A percentile compares a stretch with the other conserved stretches of the same genome.
phyloP scores from a whole-genome alignment of 192 early-diverging fungal species.

The Spinellus fusiger region DNA sequence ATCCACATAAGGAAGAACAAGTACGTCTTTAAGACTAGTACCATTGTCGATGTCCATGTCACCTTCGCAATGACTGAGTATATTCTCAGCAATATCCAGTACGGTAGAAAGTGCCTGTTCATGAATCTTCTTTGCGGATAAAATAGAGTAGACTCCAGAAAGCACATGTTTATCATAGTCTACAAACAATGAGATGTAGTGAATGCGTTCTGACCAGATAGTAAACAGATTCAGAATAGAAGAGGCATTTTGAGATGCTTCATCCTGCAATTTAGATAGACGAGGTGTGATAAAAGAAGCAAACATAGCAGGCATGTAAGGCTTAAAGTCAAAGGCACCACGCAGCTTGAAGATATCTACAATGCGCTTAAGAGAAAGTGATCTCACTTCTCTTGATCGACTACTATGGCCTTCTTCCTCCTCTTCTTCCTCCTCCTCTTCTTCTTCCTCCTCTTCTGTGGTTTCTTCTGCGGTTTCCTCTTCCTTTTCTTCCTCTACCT shows the following conservation, averaged over 20 bases:
- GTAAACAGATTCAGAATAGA: conserved; percentile 70
- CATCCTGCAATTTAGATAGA: conserved; percentile 61
- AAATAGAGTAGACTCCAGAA: conserved; percentile 60
- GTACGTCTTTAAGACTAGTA: conserved; percentile 31
- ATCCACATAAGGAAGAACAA: conserved; percentile 52
- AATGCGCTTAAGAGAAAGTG: conserved; percentile 67
- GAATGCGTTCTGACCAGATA: conserved; percentile 64
- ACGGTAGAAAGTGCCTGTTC: conserved; percentile 64
- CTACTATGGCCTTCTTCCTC: no score
- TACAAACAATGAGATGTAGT: conserved; percentile 63
- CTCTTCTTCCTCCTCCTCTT: conserved; percentile 12
- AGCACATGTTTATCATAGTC: conserved; percentile 60
- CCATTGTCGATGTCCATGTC: conserved; percentile 36
- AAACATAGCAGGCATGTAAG: conserved; percentile 76
- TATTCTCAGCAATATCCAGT: conserved; percentile 65
- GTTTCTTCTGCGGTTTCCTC: no score
- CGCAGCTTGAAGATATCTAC: conserved; percentile 73
- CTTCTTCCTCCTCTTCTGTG: conserved; percentile 11
- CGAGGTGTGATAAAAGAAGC: conserved; percentile 61
- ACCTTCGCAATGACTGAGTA: conserved; percentile 55
- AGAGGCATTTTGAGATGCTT: conserved; percentile 87
- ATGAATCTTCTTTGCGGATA: conserved; percentile 78
- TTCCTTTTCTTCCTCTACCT: not conserved
- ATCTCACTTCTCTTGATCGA: conserved; percentile 59
- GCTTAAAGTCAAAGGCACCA: conserved; percentile 65